Evolutionary conservation across 495 filamentous ascomycete species (phyloP).

Genomic region (Cairneyella variabilis): DNA sequence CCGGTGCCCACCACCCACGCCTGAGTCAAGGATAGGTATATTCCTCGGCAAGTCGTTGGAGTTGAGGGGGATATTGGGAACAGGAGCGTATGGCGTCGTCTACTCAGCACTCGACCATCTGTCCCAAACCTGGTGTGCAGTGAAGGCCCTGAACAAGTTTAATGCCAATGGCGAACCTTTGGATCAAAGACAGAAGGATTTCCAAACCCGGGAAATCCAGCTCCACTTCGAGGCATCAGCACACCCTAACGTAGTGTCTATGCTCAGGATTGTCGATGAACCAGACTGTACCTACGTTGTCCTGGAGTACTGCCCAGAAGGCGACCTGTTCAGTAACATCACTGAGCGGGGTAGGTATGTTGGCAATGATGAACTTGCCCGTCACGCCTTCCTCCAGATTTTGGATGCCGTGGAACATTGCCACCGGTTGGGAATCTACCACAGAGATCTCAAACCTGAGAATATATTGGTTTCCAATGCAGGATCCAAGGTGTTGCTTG

Average conservation of each 20-base stretch:
- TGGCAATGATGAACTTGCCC: slow-evolving; percentile 86
- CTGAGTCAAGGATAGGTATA: slow-evolving; percentile 27
- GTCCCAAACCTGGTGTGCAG: slow-evolving; percentile 79
- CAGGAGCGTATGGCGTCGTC: slow-evolving; percentile 95
- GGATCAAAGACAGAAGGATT: slow-evolving; percentile 81
- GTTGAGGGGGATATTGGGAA: slow-evolving; percentile 63
- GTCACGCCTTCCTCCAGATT: slow-evolving; percentile 87
- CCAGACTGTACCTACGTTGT: slow-evolving; percentile 94
- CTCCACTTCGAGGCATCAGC: slow-evolving; percentile 84
- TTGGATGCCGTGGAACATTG: slow-evolving; percentile 96
- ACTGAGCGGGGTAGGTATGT: slow-evolving; percentile 92
- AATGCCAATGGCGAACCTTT: slow-evolving; percentile 63
- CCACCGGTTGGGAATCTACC: slow-evolving; percentile 91
- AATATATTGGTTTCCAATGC: slow-evolving; percentile 90
- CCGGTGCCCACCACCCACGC: slow-evolving; percentile 15
- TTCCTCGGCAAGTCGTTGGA: slow-evolving; percentile 23
- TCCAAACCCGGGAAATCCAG: slow-evolving; percentile 90
- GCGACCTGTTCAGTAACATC: slow-evolving; percentile 95
- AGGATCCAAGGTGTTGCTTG: slow-evolving; percentile 87
- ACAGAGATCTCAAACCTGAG: slow-evolving; percentile 96
- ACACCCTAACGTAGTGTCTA: slow-evolving; percentile 90
- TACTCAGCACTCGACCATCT: slow-evolving; percentile 89
- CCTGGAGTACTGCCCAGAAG: slow-evolving; percentile 95
- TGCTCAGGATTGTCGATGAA: slow-evolving; percentile 91
- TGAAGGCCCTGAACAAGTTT: slow-evolving; percentile 93